Evolutionary conservation across 106 monocot species (phyloP).

Genomic region (Posidonia australis): DNA sequence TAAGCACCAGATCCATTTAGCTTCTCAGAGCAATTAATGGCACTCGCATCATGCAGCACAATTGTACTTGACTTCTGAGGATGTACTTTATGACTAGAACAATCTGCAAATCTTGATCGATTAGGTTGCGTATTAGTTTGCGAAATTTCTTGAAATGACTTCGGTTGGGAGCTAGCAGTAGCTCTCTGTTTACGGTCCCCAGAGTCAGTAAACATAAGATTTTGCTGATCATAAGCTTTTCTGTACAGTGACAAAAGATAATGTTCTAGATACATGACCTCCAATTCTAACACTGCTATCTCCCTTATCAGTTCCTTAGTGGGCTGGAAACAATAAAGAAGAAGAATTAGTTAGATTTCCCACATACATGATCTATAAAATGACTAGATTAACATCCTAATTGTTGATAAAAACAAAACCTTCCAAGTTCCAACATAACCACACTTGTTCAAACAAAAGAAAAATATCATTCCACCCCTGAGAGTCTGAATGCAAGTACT

Average conservation of each 20-base stretch:
- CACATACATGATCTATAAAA: no score
- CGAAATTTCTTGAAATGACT: conserved; percentile 16
- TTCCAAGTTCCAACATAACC: no score
- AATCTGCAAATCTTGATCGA: conserved; percentile 8
- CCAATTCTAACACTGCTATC: conserved; percentile 60
- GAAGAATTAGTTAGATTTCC: no score
- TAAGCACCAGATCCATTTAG: conserved; percentile 18
- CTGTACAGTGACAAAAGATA: conserved; percentile 61
- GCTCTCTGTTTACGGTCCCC: conserved; percentile 9
- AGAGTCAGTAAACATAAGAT: conserved; percentile 22
- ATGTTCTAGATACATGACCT: conserved; percentile 63
- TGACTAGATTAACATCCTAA: no score
- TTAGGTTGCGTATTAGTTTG: conserved; percentile 12
- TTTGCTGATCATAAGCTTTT: conserved; percentile 57
- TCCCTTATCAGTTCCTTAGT: conserved; percentile 61
- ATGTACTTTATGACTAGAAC: conserved; percentile 10
- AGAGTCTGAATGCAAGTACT: no score
- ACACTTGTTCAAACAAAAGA: no score
- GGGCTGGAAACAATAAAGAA: conserved; percentile 15
- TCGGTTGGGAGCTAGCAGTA: conserved; percentile 12
- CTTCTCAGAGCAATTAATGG: conserved; percentile 11
- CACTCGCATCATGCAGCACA: conserved; percentile 4
- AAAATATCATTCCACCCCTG: no score
- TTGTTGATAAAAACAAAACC: no score
- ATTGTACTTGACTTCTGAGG: conserved; percentile 16